Conservation (phyloP, 495 filamentous ascomycete genomes). For the Evernia prunastri region DNA sequence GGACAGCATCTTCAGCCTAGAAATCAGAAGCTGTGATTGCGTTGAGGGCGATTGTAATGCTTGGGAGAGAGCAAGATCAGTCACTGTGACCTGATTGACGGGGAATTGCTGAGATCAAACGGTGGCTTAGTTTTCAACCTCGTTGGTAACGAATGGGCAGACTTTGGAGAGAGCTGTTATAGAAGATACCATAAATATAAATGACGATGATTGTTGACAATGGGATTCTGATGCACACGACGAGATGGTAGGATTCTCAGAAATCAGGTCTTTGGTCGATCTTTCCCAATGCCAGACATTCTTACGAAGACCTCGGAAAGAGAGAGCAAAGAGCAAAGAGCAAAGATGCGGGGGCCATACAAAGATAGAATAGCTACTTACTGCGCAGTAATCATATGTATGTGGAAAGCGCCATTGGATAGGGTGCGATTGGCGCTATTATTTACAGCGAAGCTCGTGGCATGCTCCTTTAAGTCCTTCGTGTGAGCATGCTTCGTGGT, state of each 20-base stretch:
- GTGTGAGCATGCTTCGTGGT: neutral
- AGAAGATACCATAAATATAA: neutral
- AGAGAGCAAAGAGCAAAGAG: too few relatives aligned
- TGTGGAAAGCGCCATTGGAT: neutral
- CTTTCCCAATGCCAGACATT: neutral
- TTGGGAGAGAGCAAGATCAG: neutral
- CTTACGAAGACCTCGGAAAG: neutral
- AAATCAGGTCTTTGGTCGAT: neutral
- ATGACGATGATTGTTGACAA: neutral
- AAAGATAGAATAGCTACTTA: neutral
- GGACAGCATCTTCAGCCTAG: neutral
- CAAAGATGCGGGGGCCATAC: neutral
- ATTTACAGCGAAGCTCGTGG: neutral
- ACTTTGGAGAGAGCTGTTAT: neutral
- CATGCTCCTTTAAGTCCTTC: neutral
- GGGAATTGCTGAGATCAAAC: neutral
- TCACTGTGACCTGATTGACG: neutral
- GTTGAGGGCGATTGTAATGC: neutral
- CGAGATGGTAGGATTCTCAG: neutral
- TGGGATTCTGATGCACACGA: too few relatives aligned
- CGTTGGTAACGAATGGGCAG: neutral
- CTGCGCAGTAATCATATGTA: neutral
- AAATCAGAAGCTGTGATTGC: neutral
- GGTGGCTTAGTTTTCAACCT: neutral
- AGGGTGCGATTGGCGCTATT: neutral